Evolutionary conservation across 352 stramenopile species (phyloP).

Genomic region (Pythium brachiatum): DNA sequence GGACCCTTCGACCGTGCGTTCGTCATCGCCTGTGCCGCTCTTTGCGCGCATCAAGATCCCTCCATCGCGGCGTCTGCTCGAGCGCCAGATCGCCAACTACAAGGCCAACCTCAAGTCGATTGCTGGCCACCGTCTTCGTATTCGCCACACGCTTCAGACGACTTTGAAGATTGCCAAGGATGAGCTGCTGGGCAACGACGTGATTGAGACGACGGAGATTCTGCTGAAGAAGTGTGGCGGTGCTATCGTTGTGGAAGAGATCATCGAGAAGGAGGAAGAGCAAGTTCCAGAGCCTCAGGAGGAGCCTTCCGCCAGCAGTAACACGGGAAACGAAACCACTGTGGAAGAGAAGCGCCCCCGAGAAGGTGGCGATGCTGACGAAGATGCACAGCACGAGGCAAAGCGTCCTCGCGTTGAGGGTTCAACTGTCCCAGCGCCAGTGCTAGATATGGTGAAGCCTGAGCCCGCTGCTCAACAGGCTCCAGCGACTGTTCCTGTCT

Average conservation of each 20-base stretch:
- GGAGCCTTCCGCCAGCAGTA: conserved; percentile 7
- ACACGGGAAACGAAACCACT: background rate
- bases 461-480: conserved; percentile 2
- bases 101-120: conserved; percentile 51
- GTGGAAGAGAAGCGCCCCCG: conserved; percentile 12
- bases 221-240: conserved; percentile 55
- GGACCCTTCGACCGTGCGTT: conserved; percentile 6
- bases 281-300: conserved; percentile 17
- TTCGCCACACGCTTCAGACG: conserved; percentile 46
- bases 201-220: conserved; percentile 51
- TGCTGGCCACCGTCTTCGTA: conserved; percentile 40
- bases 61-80: conserved; percentile 59
- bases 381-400: background rate
- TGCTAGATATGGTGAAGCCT: conserved; percentile 6
- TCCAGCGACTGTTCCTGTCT: background rate
- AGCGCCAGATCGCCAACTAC: conserved; percentile 72
- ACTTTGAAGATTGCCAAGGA: conserved; percentile 62
- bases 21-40: conserved; percentile 32
- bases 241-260: conserved; percentile 36
- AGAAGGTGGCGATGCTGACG: conserved; percentile 3
- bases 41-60: conserved; percentile 62
- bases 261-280: conserved; percentile 33
- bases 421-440: background rate
- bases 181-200: conserved; percentile 54
- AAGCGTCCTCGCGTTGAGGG: conserved; percentile 16